phyloP scores from a whole-genome alignment of 1,284 basidiomycete genomes.

The Irpex lacteus region DNA sequence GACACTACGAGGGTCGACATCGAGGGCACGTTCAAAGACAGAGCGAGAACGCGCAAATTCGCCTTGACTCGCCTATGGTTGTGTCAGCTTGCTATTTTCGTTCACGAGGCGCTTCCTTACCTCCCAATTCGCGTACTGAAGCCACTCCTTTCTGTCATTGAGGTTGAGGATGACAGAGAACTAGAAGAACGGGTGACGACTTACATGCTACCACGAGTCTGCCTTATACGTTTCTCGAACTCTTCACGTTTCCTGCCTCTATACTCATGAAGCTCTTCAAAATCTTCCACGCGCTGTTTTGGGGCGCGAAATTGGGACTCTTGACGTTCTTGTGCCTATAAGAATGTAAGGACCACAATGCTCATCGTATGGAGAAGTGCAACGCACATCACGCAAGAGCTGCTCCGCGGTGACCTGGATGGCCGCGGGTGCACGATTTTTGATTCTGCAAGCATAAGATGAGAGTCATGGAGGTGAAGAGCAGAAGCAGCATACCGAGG shows the following conservation, averaged over 20 bases:
- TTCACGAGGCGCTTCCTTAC: slow-evolving; percentile 32
- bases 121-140: slow-evolving; percentile 84
- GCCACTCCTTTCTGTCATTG: slow-evolving; percentile 67
- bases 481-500: slow-evolving; percentile 37
- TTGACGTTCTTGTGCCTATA: slow-evolving; percentile 92
- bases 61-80: slow-evolving; percentile 85
- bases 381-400: slow-evolving; percentile 83
- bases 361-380: not conserved
- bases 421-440: slow-evolving; percentile 91
- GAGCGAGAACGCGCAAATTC: slow-evolving; percentile 92
- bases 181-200: slow-evolving; percentile 15
- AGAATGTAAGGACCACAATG: slow-evolving; percentile 5
- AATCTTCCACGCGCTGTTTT: slow-evolving; percentile 94
- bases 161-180: not conserved
- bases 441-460: slow-evolving; percentile 56
- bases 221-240: slow-evolving; percentile 93
- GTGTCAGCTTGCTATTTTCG: not conserved
- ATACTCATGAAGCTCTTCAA: slow-evolving; percentile 96
- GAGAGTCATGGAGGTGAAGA: slow-evolving; percentile 6
- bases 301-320: slow-evolving; percentile 89
- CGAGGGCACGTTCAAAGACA: slow-evolving; percentile 94
- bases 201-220: slow-evolving; percentile 85
- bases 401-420: slow-evolving; percentile 99
- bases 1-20: slow-evolving; percentile 87
- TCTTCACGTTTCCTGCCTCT: slow-evolving; percentile 93